Evolutionary conservation across 2,329 filamentous ascomycete genomes (phyloP), one percentile per base, ranked within the genome.

Genomic region (Curvularia lunata): DNA sequence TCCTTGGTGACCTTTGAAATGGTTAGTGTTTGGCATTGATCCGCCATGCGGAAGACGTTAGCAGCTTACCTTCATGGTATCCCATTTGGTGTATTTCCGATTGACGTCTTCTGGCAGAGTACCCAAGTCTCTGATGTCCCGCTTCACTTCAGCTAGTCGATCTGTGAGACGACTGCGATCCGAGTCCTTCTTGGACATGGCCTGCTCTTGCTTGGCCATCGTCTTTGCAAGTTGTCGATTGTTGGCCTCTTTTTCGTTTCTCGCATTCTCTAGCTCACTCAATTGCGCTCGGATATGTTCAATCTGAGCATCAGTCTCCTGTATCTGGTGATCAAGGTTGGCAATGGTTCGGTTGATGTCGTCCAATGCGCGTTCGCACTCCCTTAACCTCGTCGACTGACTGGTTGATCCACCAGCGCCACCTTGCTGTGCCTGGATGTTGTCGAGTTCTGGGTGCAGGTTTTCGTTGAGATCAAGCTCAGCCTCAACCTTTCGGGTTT

Each of bases 51-150:
- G 13, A 13, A 50, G 19, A 7, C 10, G 48, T 58, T 57, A 10
- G 7, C 4, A 18, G 2, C n/a, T 49, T 79, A 94, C 90, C 49
- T 84, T 86, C 62, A 93, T 91, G 25, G 89, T 87, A 66, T 92
- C 89, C 76, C 92, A 90, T 66, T 89, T 89, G 71, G 91, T 88
- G 75, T 96, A 99, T 71, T 93, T 95, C 65, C 91, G 91, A 74
- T 97, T 95, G 0, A 94, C 92, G 70, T 97, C 93, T 61, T 98
- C 93, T 0, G 95, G 94, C 16, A 99, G 83, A 18, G 96, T 93
- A 65, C 95, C 95, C 6, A 99, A 83, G 65, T 97, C 92, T 46
- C 94, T 89, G 68, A 99, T 98, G 63, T 93, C 94, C 72, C 92
- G 90, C 59, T 88, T 88, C 62, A 91, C 91, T 69, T 97, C 92